These are phyloP conservation scores for Talaromyces sp. DNA, from an alignment of 2,329 filamentous ascomycete species.

Conservation along the genomic window DNA sequence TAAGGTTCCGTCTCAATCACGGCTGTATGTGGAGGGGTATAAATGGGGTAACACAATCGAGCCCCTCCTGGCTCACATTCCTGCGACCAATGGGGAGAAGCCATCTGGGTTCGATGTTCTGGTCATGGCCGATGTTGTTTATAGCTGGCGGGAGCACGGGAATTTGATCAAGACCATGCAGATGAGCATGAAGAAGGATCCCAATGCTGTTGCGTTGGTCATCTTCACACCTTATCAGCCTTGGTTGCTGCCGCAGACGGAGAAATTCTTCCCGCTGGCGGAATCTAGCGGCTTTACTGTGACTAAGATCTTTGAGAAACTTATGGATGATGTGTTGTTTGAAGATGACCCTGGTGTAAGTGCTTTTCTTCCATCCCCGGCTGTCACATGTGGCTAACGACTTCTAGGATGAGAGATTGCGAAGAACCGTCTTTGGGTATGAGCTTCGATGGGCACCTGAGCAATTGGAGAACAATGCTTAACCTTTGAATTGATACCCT, in stretches of 20 bases:
- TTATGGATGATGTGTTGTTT: conserved; percentile 86
- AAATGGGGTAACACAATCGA: conserved; percentile 75
- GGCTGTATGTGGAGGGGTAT: conserved; percentile 69
- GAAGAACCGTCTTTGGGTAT: conserved; percentile 82
- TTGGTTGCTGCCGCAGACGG: conserved; percentile 82
- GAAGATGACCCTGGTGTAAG: conserved; percentile 78
- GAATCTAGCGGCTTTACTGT: conserved; percentile 72
- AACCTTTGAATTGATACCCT: conserved; percentile 15
- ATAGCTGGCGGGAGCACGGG: conserved; percentile 84
- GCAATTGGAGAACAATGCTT: conserved; percentile 20
- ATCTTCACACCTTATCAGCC: conserved; percentile 95
- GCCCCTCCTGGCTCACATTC: conserved; percentile 62
- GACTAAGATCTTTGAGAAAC: conserved; percentile 76
- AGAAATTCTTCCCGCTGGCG: conserved; percentile 82
- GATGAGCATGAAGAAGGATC: conserved; percentile 62
- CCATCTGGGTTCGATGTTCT: conserved; percentile 73
- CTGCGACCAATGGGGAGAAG: conserved; percentile 56
- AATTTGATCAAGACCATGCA: conserved; percentile 75
- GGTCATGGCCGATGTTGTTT: conserved; percentile 85
- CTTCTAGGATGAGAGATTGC: conserved; percentile 69
- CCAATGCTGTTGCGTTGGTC: conserved; percentile 70
- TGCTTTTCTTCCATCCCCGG: background rate
- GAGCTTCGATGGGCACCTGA: conserved; percentile 64
- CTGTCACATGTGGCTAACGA: conserved; percentile 16
- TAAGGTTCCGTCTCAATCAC: conserved; percentile 37